phyloP scores from a whole-genome alignment of 805 yeast genomes.

The Cyberlindnera saturnus region DNA sequence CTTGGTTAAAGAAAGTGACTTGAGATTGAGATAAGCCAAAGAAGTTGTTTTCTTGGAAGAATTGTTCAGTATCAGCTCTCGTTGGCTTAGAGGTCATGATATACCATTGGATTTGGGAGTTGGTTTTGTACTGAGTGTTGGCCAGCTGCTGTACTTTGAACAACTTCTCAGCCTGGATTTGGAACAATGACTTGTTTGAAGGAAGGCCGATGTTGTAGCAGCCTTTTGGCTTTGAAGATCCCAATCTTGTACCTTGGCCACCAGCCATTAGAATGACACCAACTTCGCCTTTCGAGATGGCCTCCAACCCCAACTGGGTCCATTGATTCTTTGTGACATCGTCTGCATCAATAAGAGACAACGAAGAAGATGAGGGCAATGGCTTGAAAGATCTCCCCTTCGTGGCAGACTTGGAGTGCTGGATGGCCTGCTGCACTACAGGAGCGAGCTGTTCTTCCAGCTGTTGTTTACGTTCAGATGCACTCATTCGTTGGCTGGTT shows the following conservation, averaged over 20 bases:
- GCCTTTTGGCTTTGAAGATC: slow-evolving; percentile 89
- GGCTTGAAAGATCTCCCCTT: slow-evolving; percentile 32
- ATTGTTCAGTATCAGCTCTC: slow-evolving; percentile 62
- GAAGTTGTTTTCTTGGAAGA: slow-evolving; percentile 52
- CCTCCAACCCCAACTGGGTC: slow-evolving; percentile 49
- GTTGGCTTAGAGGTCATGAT: slow-evolving; percentile 95
- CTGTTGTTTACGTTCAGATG: slow-evolving; percentile 3
- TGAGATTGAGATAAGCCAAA: slow-evolving; percentile 65
- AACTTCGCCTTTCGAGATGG: slow-evolving; percentile 66
- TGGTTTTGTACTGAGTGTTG: slow-evolving; percentile 22
- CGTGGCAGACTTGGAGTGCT: slow-evolving; percentile 26
- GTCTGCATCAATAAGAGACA: slow-evolving; percentile 34
- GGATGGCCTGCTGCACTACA: slow-evolving; percentile 34
- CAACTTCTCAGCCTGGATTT: slow-evolving; percentile 87
- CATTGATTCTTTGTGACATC: slow-evolving; percentile 18
- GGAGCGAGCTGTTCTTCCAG: slow-evolving; percentile 21
- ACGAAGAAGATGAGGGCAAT: slow-evolving; percentile 46
- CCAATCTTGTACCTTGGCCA: slow-evolving; percentile 96
- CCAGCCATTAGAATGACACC: slow-evolving; percentile 95
- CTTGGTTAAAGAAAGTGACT: slow-evolving; percentile 85
- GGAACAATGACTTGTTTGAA: slow-evolving; percentile 78
- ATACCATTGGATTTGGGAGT: slow-evolving; percentile 63
- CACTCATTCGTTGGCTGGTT: too few species aligned
- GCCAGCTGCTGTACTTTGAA: slow-evolving; percentile 56
- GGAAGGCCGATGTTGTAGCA: slow-evolving; percentile 86